phyloP scores from a whole-genome alignment of 345 rosid genomes.

The Eutrema yunnanense region DNA sequence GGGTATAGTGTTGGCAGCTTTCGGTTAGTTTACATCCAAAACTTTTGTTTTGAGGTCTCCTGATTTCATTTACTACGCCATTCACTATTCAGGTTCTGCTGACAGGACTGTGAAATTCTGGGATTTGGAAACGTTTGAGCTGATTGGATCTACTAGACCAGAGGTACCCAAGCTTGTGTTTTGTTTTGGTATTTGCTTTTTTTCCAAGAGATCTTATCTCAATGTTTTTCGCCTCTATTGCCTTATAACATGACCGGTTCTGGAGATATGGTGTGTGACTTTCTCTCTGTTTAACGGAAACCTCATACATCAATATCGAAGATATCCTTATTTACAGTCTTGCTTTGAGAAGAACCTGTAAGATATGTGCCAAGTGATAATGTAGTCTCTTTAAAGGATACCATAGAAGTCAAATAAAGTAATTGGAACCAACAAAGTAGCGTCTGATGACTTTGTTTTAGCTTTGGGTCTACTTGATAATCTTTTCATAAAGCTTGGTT shows the following conservation, averaged over 20 bases:
- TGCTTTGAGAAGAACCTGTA: not conserved
- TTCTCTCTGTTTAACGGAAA: not conserved
- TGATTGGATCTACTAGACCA: constrained; percentile 88
- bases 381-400: not conserved
- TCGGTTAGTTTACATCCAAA: not conserved
- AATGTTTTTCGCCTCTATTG: not conserved
- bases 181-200: not conserved
- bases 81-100: constrained; percentile 73
- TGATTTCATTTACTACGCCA: not conserved
- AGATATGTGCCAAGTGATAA: not conserved
- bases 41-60: not conserved
- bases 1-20: not conserved
- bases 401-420: not conserved
- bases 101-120: constrained; percentile 93
- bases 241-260: not conserved
- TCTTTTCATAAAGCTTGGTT: not conserved
- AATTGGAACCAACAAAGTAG: not conserved
- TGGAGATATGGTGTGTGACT: not conserved
- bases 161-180: constrained; percentile 51
- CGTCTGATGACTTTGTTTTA: not conserved
- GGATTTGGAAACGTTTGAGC: constrained; percentile 97
- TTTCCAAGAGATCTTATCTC: constrained; percentile 1
- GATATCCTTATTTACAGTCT: not conserved
- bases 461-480: not conserved
- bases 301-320: not conserved